Evolutionary conservation across 805 yeast species (phyloP), one percentile per base, ranked within the genome.

Genomic region (Candida sphagnicola): DNA sequence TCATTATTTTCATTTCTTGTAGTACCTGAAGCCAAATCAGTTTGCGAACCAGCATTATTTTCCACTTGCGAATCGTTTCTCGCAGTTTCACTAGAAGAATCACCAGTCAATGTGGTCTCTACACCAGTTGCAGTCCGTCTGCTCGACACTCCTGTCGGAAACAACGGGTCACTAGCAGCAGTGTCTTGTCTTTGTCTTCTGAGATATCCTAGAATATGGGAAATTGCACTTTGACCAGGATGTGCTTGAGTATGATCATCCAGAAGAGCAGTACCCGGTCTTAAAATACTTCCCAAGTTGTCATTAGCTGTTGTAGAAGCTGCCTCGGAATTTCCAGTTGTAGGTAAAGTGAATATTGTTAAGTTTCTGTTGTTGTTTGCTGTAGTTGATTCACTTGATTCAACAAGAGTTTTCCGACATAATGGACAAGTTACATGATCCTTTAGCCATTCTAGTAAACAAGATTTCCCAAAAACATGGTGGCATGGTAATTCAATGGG

Each of bases 401-500:
- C 59, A 10, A 46, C 49, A 2, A 83, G 65, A 15, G 72, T 65
- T 13, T 67, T 67, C 41, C 98, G 78, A 57, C 99, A 91, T 34
- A 91, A 61, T 0, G 99, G 99, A 57, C 98, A 90, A 2, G 87
- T 77, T 21, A 77, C 74, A 50, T 84, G 80, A 17, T 75, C 64
- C 43, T 73, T 75, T 36, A 91, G 74, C 99, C 99, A 91, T 49
- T 83, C 86, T 41, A 70, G 75, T 17, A 89, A 66, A 65, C 99
- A 91, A n/a, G 77, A 74, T 44, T 80, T 73, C 5, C 99, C 98
- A 67, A 93, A 91, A 0, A 80, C 55, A 54, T 91, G 99, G 6
- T 79, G 79, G 59, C 99, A 91, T 0, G 95, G 93, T 74, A 91
- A 69, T 41, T 74, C 65, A 1, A 85, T 70, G 0, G 96, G 84